These are phyloP conservation scores for Theobroma grandiflorum DNA, from an alignment of 441 rosid species.

Conservation along the genomic window DNA sequence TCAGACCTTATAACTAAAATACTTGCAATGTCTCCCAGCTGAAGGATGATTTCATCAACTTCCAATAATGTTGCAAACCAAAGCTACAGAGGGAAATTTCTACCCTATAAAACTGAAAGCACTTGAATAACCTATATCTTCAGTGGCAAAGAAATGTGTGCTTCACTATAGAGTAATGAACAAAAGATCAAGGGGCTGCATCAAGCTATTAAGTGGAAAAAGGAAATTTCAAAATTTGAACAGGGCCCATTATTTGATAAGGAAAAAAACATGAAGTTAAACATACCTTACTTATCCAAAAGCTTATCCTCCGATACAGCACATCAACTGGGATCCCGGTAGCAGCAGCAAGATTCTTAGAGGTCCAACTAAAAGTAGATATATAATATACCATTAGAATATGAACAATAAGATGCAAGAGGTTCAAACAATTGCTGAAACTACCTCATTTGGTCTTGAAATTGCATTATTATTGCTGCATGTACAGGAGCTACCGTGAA, in stretches of 20 bases:
- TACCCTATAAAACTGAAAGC: not conserved
- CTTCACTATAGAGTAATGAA: not conserved
- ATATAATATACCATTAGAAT: slow-evolving; percentile 22
- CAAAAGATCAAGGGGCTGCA: not conserved
- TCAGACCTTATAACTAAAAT: slow-evolving; percentile 10
- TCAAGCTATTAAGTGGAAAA: slow-evolving; percentile 11
- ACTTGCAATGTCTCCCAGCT: not conserved
- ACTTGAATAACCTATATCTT: not conserved
- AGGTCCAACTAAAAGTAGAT: slow-evolving; percentile 75
- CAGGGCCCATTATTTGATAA: slow-evolving; percentile 16
- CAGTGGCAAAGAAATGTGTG: slow-evolving; percentile 12
- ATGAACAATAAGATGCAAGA: not conserved
- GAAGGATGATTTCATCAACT: not conserved
- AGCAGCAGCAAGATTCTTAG: slow-evolving; percentile 72
- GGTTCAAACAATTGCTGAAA: slow-evolving; percentile 24
- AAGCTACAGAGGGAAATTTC: not conserved
- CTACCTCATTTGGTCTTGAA: slow-evolving; percentile 88
- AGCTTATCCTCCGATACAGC: slow-evolving; percentile 77
- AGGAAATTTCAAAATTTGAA: slow-evolving; percentile 21
- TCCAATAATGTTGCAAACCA: slow-evolving; percentile 12
- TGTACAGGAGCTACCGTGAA: slow-evolving; percentile 87
- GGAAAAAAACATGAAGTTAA: slow-evolving; percentile 25
- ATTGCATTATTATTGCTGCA: slow-evolving; percentile 94
- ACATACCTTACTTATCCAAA: slow-evolving; percentile 93
- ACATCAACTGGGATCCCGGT: slow-evolving; percentile 78